Percentiles rank a stretch among this genome's conserved stretches.
Conservation (phyloP, 129 eudicot genomes). For the Mikania micrantha region DNA sequence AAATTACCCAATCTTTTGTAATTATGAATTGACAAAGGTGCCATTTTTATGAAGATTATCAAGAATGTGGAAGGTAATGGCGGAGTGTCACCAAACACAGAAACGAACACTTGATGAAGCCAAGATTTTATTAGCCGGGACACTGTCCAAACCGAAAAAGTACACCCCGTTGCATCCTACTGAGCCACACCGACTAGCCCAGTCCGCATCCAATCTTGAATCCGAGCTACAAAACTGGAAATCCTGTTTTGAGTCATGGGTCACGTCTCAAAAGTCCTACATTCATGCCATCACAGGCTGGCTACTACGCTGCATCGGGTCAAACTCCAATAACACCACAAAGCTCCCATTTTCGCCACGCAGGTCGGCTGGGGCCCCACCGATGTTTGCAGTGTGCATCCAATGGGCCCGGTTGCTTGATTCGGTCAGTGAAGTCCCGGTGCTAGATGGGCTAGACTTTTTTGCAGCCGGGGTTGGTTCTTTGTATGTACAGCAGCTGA, state of each 20-base stretch:
- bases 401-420: conserved; percentile 74
- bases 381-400: conserved; percentile 72
- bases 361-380: conserved; percentile 53
- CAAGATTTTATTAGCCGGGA: conserved; percentile 84
- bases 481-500: conserved; percentile 64
- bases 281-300: conserved; percentile 76
- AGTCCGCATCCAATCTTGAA: conserved; percentile 82
- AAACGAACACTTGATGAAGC: conserved; percentile 91
- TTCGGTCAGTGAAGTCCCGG: conserved; percentile 52
- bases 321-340: conserved; percentile 58
- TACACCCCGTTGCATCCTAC: conserved; percentile 54
- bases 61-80: conserved; percentile 94
- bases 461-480: conserved; percentile 96
- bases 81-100: conserved; percentile 87
- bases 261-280: conserved; percentile 78
- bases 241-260: conserved; percentile 73
- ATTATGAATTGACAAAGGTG: not conserved
- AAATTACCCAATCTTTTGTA: too few relatives aligned
- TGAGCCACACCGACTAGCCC: conserved; percentile 84
- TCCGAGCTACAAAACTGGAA: conserved; percentile 82
- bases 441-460: conserved; percentile 81
- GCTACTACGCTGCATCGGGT: conserved; percentile 68
- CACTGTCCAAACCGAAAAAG: conserved; percentile 61
- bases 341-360: conserved; percentile 76
- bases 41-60: conserved; percentile 48